Evolutionary conservation across 1,139 yeast species (phyloP).

Genomic region (Taphrina confusa): DNA sequence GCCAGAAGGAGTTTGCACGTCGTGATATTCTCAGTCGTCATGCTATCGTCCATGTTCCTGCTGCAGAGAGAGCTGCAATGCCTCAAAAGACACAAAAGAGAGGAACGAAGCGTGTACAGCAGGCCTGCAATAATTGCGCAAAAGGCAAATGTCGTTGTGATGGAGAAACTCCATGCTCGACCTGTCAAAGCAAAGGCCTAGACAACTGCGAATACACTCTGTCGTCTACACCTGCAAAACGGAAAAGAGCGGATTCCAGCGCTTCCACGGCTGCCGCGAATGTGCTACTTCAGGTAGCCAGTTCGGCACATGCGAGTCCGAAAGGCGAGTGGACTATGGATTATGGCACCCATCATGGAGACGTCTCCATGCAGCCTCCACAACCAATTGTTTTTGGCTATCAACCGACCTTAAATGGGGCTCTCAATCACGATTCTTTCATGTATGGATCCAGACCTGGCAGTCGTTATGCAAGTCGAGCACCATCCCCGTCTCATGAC

Average conservation of each 20-base stretch:
- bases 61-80: constrained; percentile 28
- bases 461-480: constrained; percentile 28
- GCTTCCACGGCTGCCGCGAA: constrained; percentile 32
- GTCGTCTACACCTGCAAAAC: constrained; percentile 23
- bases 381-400: constrained; percentile 19
- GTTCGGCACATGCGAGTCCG: constrained; percentile 31
- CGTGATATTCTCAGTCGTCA: constrained; percentile 31
- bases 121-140: constrained; percentile 32
- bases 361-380: constrained; percentile 29
- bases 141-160: constrained; percentile 32
- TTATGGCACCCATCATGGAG: constrained; percentile 8
- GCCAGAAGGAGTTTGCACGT: constrained; percentile 31
- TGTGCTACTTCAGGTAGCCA: constrained; percentile 25
- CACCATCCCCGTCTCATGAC: constrained; percentile 32
- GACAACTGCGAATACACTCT: constrained; percentile 28
- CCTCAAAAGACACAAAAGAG: constrained; percentile 30
- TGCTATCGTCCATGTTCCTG: constrained; percentile 30
- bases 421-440: constrained; percentile 14
- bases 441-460: constrained; percentile 15
- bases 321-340: constrained; percentile 26
- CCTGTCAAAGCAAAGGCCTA: constrained; percentile 23
- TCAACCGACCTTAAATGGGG: constrained; percentile 17
- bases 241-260: constrained; percentile 31
- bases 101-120: constrained; percentile 31
- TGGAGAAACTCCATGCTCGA: constrained; percentile 31